Percentiles rank a stretch among this genome's conserved stretches.
Conservation (phyloP, 1,284 basidiomycete species). For the Melampsora larici-populina region DNA sequence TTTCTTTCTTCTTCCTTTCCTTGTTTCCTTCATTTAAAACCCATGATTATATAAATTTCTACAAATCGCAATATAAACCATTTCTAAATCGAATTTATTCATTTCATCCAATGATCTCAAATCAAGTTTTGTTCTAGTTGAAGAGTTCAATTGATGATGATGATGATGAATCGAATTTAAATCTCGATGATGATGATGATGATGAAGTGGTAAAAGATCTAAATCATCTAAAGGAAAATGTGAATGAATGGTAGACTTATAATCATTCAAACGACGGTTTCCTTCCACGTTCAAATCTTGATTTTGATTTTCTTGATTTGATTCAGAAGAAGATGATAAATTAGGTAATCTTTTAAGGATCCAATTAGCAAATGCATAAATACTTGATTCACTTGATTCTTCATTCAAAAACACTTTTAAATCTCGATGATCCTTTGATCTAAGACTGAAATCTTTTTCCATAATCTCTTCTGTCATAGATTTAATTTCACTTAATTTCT, state of each 20-base stretch:
- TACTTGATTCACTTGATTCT: neutral
- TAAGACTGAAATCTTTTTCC: neutral
- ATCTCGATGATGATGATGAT: no score
- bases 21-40: constrained; percentile 13
- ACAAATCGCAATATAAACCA: constrained; percentile 24
- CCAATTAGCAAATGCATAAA: constrained; percentile 18
- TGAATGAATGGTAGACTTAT: constrained; percentile 14
- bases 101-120: neutral
- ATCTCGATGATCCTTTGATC: neutral
- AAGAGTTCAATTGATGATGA: neutral
- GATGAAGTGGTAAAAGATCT: neutral
- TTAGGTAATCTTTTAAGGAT: constrained; percentile 23
- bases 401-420: neutral
- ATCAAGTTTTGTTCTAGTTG: no score
- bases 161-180: neutral
- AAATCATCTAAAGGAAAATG: constrained; percentile 32
- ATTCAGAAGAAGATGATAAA: neutral
- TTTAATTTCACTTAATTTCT: neutral
- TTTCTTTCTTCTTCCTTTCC: neutral
- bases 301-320: neutral
- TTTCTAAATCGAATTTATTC: constrained; percentile 12
- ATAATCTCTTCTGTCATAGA: neutral
- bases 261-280: neutral
- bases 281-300: no score
- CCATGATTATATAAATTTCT: constrained; percentile 39